Conservation (phyloP, 352 stramenopile genomes). For the Salisapilia sapeloensis region DNA sequence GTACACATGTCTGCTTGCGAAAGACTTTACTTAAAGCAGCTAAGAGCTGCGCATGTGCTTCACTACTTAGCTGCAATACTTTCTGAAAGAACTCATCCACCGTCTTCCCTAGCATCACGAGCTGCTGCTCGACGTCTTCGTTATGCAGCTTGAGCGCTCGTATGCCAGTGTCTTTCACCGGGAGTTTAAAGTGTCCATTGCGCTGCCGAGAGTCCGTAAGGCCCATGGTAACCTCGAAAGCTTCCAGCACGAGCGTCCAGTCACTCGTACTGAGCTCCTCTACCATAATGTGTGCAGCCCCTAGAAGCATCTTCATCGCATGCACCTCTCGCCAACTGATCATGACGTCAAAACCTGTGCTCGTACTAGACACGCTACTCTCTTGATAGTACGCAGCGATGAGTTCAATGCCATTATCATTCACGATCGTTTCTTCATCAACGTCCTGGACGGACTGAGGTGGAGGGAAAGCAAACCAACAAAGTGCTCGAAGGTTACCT, state of each 20-base stretch:
- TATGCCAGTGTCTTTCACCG: conserved; percentile 60
- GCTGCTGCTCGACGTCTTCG: conserved; percentile 76
- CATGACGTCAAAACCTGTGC: conserved; percentile 37
- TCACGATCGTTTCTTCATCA: conserved; percentile 11
- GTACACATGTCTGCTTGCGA: conserved; percentile 49
- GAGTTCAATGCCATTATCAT: conserved; percentile 3
- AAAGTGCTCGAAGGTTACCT: conserved; percentile 49
- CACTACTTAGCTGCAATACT: conserved; percentile 44
- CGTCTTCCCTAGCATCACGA: conserved; percentile 72
- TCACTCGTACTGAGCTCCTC: conserved; percentile 58
- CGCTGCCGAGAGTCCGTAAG: conserved; percentile 59
- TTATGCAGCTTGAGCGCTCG: conserved; percentile 58
- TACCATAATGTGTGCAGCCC: conserved; percentile 72
- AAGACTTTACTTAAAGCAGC: conserved; percentile 43
- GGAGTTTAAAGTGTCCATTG: conserved; percentile 46
- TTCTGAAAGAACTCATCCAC: conserved; percentile 74
- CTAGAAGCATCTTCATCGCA: conserved; percentile 79
- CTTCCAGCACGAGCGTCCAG: conserved; percentile 59
- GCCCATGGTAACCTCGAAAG: conserved; percentile 68
- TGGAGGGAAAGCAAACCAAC: conserved; percentile 63
- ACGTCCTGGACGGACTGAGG: conserved; percentile 40
- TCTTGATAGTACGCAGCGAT: conserved; percentile 12
- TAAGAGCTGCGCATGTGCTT: conserved; percentile 33
- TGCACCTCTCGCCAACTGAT: conserved; percentile 74
- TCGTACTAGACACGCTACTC: conserved; percentile 21